Base-by-base conservation (phyloP, 2,329 filamentous ascomycete species). In the Nigrospora osmanthi region DNA sequence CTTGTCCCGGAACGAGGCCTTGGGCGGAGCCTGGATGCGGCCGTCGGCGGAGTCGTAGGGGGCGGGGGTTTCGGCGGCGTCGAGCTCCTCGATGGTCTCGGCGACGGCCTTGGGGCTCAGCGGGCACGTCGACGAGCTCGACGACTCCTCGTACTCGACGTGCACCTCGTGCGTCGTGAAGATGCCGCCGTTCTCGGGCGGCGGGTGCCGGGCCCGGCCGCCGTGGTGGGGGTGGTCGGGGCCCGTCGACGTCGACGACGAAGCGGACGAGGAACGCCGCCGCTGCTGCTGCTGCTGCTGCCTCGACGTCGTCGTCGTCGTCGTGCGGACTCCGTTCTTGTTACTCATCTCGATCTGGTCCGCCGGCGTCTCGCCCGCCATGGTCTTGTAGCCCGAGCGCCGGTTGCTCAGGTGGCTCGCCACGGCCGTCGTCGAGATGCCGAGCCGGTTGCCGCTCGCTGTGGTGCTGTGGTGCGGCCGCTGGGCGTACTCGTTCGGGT, bases 81-180 rank as follows among this genome's bases (percentile, higher is more conserved):
- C 23, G 23, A 28, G 23, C 23, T 28, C 23, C 23, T 28, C 23
- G 23, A 28, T 28, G 23, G 23, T 28, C 23, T 28, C 23, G 23
- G 23, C 7, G 9, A 28, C 9, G 23, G 5, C 23, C 23, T 28
- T 28, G 23, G 23, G 23, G 23, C 23, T 28, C 23, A 28, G 23
- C 6, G 23, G 23, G 23, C 23, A 28, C 6, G 23, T 28, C 2
- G 23, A 28, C 6, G 23, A 28, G 23, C 7, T 28, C 5, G 23
- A 28, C 23, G 23, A 28, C 23, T 28, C 39, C 39, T 40, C 39
- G 30, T 33, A 40, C 39, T 40, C 39, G 15, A 40, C 19, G 30
- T 40, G 39, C 11, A 40, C 39, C 6, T 40, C 39, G 39, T 19
- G 39, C 30, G 39, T 40, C 39, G 39, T 40, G 39, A 32, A 40